Base-by-base conservation (phyloP, 169 alveolate genomes). In the Plasmodium knowlesi region DNA sequence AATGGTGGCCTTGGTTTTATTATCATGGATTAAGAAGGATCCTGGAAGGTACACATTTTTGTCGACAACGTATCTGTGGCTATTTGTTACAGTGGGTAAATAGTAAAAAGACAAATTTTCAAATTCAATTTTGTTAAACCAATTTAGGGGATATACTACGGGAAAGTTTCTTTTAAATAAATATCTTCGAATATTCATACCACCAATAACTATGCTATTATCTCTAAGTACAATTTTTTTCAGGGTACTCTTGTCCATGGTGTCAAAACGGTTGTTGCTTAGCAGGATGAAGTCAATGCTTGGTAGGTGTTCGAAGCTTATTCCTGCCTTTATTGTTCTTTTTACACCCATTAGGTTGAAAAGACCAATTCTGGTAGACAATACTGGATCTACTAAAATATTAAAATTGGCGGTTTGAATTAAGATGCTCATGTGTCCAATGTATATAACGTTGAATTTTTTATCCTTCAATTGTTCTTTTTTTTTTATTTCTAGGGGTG, bases 381-480 rank as follows among this genome's bases (percentile, higher is more conserved):
- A 67, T n/a, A 90, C 95, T 22, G 95, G 95, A 46, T 90, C 95
- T 81, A 90, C 76, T 81, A 90, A 90, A 43, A 90, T 90, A 82
- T 90, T 90, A 72, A 81, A 90, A 30, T 81, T 70, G 50, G 72
- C 53, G 16, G 22, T 81, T 72, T 90, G 95, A 34, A 90, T 37
- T 72, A 90, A 90, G 3, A 81, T 82, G 8, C 95, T 90, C 95
- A 90, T 90, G 73, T 90, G 95, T 8, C 95, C 95, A 43, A 90
- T 90, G 72, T 90, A 90, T 46, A 90, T 82, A 43, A 90, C 92
- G 37, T 90, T 90, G 82, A 74, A 81, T 46, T 90, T 90, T n/a
- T 76, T 79, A 71, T 67, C 46, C 46, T 67, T 39, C 53, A 61
- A 25, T 70, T 61, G 74, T 61, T 61, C n/a, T n/a, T 90, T 82